A percentile compares a stretch with the other conserved stretches of the same genome.
phyloP scores from a whole-genome alignment of 2,329 filamentous ascomycete species.

The Epichloe gansuensis region DNA sequence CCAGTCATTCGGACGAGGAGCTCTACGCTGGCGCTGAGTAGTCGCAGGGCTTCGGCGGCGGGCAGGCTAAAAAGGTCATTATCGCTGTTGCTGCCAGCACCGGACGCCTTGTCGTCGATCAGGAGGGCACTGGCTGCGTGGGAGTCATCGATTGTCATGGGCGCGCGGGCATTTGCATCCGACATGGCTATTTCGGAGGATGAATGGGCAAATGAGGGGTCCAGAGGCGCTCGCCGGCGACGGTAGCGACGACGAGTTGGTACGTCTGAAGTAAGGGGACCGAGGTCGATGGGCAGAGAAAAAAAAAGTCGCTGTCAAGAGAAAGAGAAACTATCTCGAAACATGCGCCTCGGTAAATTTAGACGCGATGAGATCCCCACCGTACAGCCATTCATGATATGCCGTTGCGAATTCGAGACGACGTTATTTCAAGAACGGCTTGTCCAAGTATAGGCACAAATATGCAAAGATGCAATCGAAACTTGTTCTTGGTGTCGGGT shows the following conservation, averaged over 20 bases:
- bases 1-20: conserved; percentile 59
- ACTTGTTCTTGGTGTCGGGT: no score
- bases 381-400: conserved; percentile 6
- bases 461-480: no score
- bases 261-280: neutral
- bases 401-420: neutral
- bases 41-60: conserved; percentile 61
- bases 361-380: neutral
- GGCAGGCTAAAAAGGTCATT: conserved; percentile 65
- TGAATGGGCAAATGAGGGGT: neutral
- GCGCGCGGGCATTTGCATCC: neutral
- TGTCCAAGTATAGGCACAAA: no score
- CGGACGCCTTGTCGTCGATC: conserved; percentile 13
- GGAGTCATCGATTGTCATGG: neutral
- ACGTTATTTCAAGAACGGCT: neutral
- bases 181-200: conserved; percentile 1
- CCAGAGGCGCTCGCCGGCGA: neutral
- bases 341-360: neutral
- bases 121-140: conserved; percentile 7
- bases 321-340: conserved; percentile 1
- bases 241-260: neutral
- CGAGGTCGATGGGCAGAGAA: neutral
- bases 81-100: conserved; percentile 27
- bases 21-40: conserved; percentile 63
- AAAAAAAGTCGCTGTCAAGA: conserved; percentile 1